These are phyloP conservation scores for Auriscalpium orientale DNA, from an alignment of 768 basidiomycete genomes.

Conservation along the genomic window DNA sequence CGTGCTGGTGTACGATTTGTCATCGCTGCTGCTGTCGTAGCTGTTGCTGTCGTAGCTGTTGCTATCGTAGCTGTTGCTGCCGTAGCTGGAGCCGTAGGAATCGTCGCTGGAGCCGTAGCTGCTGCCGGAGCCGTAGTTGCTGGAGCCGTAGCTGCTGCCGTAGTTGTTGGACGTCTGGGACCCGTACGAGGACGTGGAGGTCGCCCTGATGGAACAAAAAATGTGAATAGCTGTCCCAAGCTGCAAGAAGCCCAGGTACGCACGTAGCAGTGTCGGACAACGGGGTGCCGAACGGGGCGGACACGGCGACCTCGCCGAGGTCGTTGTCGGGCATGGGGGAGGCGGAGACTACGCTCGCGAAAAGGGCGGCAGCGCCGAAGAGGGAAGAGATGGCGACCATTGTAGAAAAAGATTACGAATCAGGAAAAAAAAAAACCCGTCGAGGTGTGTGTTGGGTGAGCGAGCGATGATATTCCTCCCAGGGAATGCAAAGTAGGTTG, in stretches of 20 bases:
- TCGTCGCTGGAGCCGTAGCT: not conserved
- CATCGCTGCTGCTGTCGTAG: constrained; percentile 2
- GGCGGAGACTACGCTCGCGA: constrained; percentile 45
- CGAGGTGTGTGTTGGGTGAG: constrained; percentile 37
- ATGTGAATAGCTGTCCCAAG: not conserved
- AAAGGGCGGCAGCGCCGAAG: constrained; percentile 45
- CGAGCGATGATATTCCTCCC: constrained; percentile 46
- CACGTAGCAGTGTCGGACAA: not conserved
- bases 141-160: not conserved
- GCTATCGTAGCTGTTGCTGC: constrained; percentile 14
- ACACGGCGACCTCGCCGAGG: constrained; percentile 14
- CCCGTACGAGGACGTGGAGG: too few relatives aligned
- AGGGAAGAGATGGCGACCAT: constrained; percentile 58
- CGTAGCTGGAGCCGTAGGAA: constrained; percentile 19
- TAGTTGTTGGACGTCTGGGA: constrained; percentile 12
- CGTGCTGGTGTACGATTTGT: not conserved
- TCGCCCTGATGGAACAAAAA: not conserved
- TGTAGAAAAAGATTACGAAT: constrained; percentile 29
- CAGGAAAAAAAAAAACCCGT: constrained; percentile 34
- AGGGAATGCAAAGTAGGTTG: constrained; percentile 43
- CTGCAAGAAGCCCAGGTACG: too few relatives aligned
- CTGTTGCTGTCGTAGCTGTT: constrained; percentile 19
- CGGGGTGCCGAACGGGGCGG: not conserved
- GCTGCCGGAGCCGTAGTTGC: constrained; percentile 13
- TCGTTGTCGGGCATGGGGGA: constrained; percentile 38